Evolutionary conservation across 257 asterid species (phyloP).

Genomic region (Solanum stenotomum): DNA sequence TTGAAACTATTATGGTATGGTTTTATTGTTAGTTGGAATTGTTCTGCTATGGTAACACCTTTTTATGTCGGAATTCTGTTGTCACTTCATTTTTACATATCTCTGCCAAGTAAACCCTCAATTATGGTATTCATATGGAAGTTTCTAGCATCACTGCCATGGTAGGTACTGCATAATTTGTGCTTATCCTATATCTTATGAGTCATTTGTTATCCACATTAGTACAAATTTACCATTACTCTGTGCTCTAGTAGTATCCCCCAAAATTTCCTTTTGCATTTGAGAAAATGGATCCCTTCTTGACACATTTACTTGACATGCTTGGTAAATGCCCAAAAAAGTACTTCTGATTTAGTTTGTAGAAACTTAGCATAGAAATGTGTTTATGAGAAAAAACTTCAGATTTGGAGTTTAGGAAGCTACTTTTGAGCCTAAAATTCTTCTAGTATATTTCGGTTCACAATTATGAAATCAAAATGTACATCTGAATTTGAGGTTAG

Average conservation of each 20-base stretch:
- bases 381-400: not conserved
- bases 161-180: not conserved
- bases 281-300: not conserved
- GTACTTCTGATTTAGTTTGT: not conserved
- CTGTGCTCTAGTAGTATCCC: not conserved
- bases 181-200: not conserved
- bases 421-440: not conserved
- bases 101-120: not conserved
- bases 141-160: not conserved
- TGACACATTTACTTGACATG: not conserved
- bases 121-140: not conserved
- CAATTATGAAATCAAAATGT: not conserved
- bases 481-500: not conserved
- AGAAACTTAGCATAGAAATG: not conserved
- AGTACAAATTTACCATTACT: not conserved
- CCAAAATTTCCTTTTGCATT: not conserved
- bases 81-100: not conserved
- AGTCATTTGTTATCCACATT: not conserved
- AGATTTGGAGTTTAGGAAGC: not conserved
- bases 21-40: not conserved
- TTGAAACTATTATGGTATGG: conserved; percentile 75
- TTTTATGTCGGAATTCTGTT: not conserved
- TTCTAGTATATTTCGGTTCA: not conserved
- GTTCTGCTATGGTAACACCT: not conserved
- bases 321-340: not conserved